phyloP scores from a whole-genome alignment of 2,329 filamentous ascomycete species.

The Neonectria coccinea region DNA sequence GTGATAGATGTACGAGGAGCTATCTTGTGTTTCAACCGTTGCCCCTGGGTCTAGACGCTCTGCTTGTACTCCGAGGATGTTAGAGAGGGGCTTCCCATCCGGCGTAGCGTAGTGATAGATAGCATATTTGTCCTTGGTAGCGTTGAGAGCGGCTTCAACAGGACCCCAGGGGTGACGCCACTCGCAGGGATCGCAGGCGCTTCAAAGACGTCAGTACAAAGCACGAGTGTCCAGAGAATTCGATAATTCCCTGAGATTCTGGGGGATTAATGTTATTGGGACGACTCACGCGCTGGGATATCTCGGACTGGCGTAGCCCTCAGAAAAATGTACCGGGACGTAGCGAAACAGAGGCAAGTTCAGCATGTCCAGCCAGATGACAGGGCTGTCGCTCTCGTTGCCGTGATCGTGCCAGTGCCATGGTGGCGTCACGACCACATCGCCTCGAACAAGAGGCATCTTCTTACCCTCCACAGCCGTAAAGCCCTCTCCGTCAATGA shows the following conservation, averaged over 20 bases:
- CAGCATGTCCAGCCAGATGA: slow-evolving; percentile 69
- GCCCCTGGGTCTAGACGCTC: slow-evolving; percentile 57
- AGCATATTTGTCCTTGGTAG: slow-evolving; percentile 41
- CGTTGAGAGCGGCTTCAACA: slow-evolving; percentile 56
- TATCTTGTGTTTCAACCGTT: slow-evolving; percentile 56
- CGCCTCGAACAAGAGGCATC: slow-evolving; percentile 63
- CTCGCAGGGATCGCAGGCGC: slow-evolving; percentile 51
- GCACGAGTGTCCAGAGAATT: not conserved
- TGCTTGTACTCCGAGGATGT: slow-evolving; percentile 60
- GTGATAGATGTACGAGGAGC: slow-evolving; percentile 64
- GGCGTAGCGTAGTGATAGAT: slow-evolving; percentile 52
- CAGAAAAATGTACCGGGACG: slow-evolving; percentile 65
- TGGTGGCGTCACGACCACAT: slow-evolving; percentile 67
- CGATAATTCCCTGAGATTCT: not conserved
- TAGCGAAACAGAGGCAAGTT: slow-evolving; percentile 65
- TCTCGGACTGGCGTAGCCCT: slow-evolving; percentile 59
- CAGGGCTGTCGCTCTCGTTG: slow-evolving; percentile 64
- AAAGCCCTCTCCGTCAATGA: slow-evolving; percentile 68
- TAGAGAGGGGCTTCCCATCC: slow-evolving; percentile 52
- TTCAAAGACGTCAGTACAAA: slow-evolving; percentile 29
- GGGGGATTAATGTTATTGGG: no score
- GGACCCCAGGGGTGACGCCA: slow-evolving; percentile 59
- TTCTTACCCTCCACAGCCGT: slow-evolving; percentile 67
- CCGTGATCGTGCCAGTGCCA: slow-evolving; percentile 73
- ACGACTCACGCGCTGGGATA: slow-evolving; percentile 59